A percentile compares a stretch with the other conserved stretches of the same genome.
Conservation (phyloP, 192 early-diverging fungal species). For the Coemansia sp. region DNA sequence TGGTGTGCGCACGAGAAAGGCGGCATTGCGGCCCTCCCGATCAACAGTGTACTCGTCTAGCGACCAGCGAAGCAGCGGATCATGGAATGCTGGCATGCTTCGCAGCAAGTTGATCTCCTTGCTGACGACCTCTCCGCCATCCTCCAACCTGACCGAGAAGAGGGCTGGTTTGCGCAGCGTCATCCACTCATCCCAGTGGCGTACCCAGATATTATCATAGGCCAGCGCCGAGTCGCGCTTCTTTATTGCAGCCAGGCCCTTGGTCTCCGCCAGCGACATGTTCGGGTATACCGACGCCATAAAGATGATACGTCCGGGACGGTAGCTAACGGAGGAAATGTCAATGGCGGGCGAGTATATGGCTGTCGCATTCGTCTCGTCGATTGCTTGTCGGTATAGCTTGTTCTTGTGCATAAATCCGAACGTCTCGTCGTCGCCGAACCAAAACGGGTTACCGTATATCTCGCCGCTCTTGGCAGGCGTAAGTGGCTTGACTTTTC, state of each 20-base stretch:
- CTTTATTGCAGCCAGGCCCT: not conserved
- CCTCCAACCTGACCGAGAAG: slow-evolving; percentile 27
- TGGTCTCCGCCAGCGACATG: slow-evolving; percentile 54
- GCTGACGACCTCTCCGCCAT: not conserved
- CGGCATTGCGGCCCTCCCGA: slow-evolving; percentile 61
- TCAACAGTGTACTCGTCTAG: slow-evolving; percentile 62
- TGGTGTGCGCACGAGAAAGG: slow-evolving; percentile 67
- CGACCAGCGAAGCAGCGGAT: slow-evolving; percentile 47
- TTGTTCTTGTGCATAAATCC: slow-evolving; percentile 29
- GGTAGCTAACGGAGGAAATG: slow-evolving; percentile 21
- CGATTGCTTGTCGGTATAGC: slow-evolving; percentile 8
- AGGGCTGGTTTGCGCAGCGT: slow-evolving; percentile 41
- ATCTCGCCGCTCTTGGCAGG: slow-evolving; percentile 5
- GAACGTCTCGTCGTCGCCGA: slow-evolving; percentile 18
- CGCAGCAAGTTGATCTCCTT: slow-evolving; percentile 23
- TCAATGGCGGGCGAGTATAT: slow-evolving; percentile 14
- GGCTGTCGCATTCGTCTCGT: slow-evolving; percentile 5
- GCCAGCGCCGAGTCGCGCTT: slow-evolving; percentile 59
- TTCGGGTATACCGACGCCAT: slow-evolving; percentile 56
- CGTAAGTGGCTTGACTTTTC: slow-evolving; percentile 9
- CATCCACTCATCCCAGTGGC: slow-evolving; percentile 74
- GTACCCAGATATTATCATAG: slow-evolving; percentile 69
- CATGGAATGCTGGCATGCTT: slow-evolving; percentile 11
- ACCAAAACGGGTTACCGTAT: slow-evolving; percentile 33
- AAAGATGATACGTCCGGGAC: slow-evolving; percentile 9